Conservation (phyloP, 148 eudicot genomes). For the Arbutus unedo region DNA sequence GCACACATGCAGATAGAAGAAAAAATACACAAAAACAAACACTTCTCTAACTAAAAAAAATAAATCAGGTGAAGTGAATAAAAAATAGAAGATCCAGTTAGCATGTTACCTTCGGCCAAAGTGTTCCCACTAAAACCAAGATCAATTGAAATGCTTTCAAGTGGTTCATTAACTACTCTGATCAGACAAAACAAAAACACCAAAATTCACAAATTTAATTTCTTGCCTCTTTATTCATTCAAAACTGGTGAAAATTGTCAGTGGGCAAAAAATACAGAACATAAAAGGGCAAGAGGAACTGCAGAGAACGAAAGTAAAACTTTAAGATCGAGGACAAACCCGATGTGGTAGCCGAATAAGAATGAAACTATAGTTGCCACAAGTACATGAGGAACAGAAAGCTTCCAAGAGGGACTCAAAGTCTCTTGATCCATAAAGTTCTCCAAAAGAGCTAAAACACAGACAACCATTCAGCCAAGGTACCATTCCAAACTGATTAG, state of each 20-base stretch:
- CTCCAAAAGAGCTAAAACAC: slow-evolving; percentile 46
- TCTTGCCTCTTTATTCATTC: background rate
- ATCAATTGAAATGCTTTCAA: slow-evolving; percentile 79
- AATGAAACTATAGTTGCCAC: slow-evolving; percentile 78
- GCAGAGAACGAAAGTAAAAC: background rate
- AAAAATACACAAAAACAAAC: background rate
- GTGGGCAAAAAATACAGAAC: background rate
- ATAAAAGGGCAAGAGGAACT: background rate
- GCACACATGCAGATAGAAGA: background rate
- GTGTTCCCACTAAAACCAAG: slow-evolving; percentile 89
- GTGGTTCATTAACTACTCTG: slow-evolving; percentile 98
- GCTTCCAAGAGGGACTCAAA: slow-evolving; percentile 73
- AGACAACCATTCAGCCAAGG: slow-evolving; percentile 24
- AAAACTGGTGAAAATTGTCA: background rate
- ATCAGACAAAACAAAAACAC: slow-evolving; percentile 11
- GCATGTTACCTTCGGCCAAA: slow-evolving; percentile 72
- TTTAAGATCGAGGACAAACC: slow-evolving; percentile 48
- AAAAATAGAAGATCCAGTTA: background rate
- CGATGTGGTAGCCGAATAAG: slow-evolving; percentile 95
- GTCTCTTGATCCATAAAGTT: slow-evolving; percentile 44
- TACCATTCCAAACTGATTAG: background rate
- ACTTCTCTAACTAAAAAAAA: background rate
- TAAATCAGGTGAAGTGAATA: background rate
- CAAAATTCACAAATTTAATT: background rate
- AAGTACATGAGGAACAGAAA: slow-evolving; percentile 79